Base-by-base conservation (phyloP, 345 rosid genomes). In the Cochlearia excelsa region DNA sequence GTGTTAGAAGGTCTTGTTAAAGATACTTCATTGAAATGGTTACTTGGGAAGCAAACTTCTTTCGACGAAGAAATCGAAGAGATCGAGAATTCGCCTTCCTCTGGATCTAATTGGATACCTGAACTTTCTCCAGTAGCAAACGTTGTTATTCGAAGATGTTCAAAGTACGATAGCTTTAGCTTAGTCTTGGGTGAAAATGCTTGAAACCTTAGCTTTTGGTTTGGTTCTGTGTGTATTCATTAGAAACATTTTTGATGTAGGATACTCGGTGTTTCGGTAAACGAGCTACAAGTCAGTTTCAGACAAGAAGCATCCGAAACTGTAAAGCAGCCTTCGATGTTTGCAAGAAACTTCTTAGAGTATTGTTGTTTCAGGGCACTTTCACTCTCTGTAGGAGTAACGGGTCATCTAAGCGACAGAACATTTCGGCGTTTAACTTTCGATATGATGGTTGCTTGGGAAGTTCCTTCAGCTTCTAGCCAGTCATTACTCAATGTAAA, bases 401-500 rank as follows among this genome's bases (percentile, higher is more conserved):
- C 76, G 0, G 84, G 85, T 57, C 95, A 89, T 84, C 78, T 93
- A 60, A 81, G 81, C 49, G 92, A 87, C 61, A 87, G 78, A 75
- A 87, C 77, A 75, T 87, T 90, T 42, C 86, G 95, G 26, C 88
- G 89, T 44, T 77, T 87, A 55, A 87, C 87, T 3, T 93, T 68
- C 74, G 90, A 93, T 65, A 87, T 90, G 95, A 93, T 93, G 99
- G 69, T 93, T 54, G 97, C 92, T 43, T 93, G 97, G 99, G 97
- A 87, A 70, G 55, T 77, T 62, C 99, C 97, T 6, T 77, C 80
- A 33, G 83, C 82, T 62, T 43, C 86, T 49, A 85, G 82, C 78
- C 84, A 77, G 73, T 77, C 92, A 69, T 48, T 64, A 30, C 66
- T 67, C 63, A 77, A 79, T 55, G 96, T 90, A 74, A 72, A 78